phyloP scores from a whole-genome alignment of 352 stramenopile genomes.

The Globisporangium nunn region DNA sequence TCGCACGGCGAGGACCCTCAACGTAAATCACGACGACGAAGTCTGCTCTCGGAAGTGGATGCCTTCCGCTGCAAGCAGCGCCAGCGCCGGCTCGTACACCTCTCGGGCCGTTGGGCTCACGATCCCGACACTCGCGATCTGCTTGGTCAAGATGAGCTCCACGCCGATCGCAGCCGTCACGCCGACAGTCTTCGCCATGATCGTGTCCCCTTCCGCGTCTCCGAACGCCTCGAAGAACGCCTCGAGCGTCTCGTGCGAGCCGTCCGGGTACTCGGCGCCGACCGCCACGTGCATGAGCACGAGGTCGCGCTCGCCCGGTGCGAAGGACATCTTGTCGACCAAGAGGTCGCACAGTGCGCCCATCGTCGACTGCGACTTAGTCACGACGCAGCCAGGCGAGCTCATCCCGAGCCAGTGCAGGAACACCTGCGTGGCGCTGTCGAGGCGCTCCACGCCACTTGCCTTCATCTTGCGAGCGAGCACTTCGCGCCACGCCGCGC shows the following conservation, averaged over 20 bases:
- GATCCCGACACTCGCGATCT: constrained; percentile 37
- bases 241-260: constrained; percentile 32
- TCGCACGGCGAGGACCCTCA: no score
- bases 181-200: constrained; percentile 86
- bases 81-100: constrained; percentile 48
- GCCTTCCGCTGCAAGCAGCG: constrained; percentile 32
- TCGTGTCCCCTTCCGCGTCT: constrained; percentile 35
- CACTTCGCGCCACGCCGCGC: constrained; percentile 37
- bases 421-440: constrained; percentile 20
- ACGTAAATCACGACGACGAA: no score
- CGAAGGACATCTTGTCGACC: constrained; percentile 48
- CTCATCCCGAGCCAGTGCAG: constrained; percentile 29
- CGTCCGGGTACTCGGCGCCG: constrained; percentile 29
- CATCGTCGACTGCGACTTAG: constrained; percentile 23
- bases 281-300: constrained; percentile 56
- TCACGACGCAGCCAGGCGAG: constrained; percentile 9
- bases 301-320: constrained; percentile 67
- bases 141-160: constrained; percentile 59
- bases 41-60: constrained; percentile 33
- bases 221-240: constrained; percentile 57
- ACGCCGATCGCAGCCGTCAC: constrained; percentile 73
- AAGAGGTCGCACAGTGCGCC: constrained; percentile 43
- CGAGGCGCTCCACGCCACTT: constrained; percentile 13
- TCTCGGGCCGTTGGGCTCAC: constrained; percentile 43
- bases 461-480: constrained; percentile 24